Base-by-base conservation (phyloP, 1,139 yeast genomes). In the Candida labiduridarum region DNA sequence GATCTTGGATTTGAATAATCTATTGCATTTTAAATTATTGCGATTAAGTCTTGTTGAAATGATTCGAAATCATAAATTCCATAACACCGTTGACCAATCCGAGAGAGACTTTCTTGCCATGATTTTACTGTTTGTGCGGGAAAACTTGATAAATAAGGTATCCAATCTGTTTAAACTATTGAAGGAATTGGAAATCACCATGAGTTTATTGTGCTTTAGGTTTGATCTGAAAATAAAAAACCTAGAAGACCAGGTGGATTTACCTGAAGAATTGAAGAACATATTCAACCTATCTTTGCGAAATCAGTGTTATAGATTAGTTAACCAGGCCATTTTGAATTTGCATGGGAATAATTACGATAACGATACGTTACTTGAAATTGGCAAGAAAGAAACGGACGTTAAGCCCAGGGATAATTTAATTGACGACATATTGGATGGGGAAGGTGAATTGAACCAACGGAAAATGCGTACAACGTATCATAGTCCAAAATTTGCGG, bases 141-240 rank as follows among this genome's bases (percentile, higher is more conserved):
- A 78, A 35, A 83, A 84, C 59, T 65, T 87, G 56, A 78, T 87
- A 3, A 75, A 76, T 52, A 78, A 84, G 65, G 85, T 88, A 19
- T 65, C 81, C 43, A 72, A 71, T 68, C 66, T 85, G 65, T 63
- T 68, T 62, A 64, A 70, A 62, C 54, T 84, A 69, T 61, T 85
- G 66, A 79, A 81, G 53, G 89, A 86, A 56, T 68, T 87, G 54
- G 92, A 87, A 60, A 69, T 84, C 34, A 82, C 89, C 9, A 85
- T 87, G 89, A 84, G 90, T 49, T 70, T 84, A 47, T 68, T 87
- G 31, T 84, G 88, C 57, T 83, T 83, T 56, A 71, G 66, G 47
- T 75, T 76, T 56, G 79, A 75, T 52, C 69, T 77, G n/a, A 50
- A 56, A 3, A 51, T 64, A 5, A 64, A 63, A 27, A 62, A 69